A percentile compares a stretch with the other conserved stretches of the same genome.
Evolutionary conservation across 2,329 filamentous ascomycete genomes (phyloP).

Genomic region (Epichloe hybrida): DNA sequence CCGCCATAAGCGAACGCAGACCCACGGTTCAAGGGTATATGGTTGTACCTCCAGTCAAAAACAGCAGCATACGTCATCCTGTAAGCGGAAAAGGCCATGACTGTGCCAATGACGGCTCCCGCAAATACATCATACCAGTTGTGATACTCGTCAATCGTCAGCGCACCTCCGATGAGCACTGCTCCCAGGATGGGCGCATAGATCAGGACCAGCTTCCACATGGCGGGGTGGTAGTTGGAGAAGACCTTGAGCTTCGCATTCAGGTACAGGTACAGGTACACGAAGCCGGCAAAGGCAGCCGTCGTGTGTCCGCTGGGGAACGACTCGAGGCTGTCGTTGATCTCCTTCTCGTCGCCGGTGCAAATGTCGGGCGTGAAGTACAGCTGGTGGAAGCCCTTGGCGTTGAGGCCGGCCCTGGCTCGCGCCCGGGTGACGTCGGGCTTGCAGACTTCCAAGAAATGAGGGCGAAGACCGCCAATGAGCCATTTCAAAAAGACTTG

Average conservation of each 20-base stretch:
- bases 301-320: conserved; percentile 65
- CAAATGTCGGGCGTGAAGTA: conserved; percentile 61
- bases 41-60: conserved; percentile 54
- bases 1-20: conserved; percentile 5
- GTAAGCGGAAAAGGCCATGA: conserved; percentile 52
- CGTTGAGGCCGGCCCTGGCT: conserved; percentile 26
- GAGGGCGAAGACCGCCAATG: conserved; percentile 58
- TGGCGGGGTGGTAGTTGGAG: conserved; percentile 55
- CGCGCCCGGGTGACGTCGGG: conserved; percentile 24
- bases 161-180: conserved; percentile 50
- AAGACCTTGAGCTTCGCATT: conserved; percentile 70
- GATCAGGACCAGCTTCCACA: conserved; percentile 57
- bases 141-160: conserved; percentile 62
- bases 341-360: conserved; percentile 49
- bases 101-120: conserved; percentile 49
- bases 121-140: conserved; percentile 64
- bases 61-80: conserved; percentile 54
- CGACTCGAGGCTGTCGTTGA: conserved; percentile 56
- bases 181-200: conserved; percentile 57
- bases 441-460: conserved; percentile 59
- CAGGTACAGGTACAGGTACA: conserved; percentile 59
- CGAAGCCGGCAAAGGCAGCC: conserved; percentile 57
- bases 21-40: conserved; percentile 50
- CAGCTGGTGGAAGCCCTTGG: conserved; percentile 39
- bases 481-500: conserved; percentile 66